phyloP scores from a whole-genome alignment of 441 rosid species.

The Populus hybrid region DNA sequence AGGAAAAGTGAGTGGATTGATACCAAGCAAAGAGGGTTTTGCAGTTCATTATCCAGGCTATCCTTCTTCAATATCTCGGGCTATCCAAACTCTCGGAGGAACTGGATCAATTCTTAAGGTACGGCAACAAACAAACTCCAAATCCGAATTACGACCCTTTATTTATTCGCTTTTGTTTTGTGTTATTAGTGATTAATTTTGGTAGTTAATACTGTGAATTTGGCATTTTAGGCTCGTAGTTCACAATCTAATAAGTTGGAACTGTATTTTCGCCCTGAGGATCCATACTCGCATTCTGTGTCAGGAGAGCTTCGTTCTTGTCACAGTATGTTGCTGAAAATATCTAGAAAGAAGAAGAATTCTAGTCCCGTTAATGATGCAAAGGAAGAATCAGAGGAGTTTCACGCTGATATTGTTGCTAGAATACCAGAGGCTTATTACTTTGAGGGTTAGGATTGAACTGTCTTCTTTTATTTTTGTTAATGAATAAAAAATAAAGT shows the following conservation, averaged over 20 bases:
- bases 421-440: constrained; percentile 64
- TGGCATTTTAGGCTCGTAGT: constrained; percentile 49
- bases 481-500: background rate
- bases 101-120: constrained; percentile 41
- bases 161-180: background rate
- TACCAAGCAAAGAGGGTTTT: constrained; percentile 45
- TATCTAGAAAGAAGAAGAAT: constrained; percentile 40
- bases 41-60: constrained; percentile 63
- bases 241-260: constrained; percentile 58
- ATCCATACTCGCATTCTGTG: constrained; percentile 80
- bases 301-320: constrained; percentile 63
- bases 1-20: constrained; percentile 47
- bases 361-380: constrained; percentile 14
- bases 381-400: constrained; percentile 20
- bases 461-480: background rate
- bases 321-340: constrained; percentile 52
- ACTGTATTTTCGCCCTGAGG: constrained; percentile 89
- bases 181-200: background rate
- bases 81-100: constrained; percentile 65
- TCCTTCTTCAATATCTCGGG: constrained; percentile 53
- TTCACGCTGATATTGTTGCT: constrained; percentile 73
- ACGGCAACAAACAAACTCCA: background rate
- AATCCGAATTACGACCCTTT: background rate
- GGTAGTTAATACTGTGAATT: background rate
- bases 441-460: constrained; percentile 60